phyloP scores from a whole-genome alignment of 1,139 yeast species.

The Sugiyamaella grinbergsii region DNA sequence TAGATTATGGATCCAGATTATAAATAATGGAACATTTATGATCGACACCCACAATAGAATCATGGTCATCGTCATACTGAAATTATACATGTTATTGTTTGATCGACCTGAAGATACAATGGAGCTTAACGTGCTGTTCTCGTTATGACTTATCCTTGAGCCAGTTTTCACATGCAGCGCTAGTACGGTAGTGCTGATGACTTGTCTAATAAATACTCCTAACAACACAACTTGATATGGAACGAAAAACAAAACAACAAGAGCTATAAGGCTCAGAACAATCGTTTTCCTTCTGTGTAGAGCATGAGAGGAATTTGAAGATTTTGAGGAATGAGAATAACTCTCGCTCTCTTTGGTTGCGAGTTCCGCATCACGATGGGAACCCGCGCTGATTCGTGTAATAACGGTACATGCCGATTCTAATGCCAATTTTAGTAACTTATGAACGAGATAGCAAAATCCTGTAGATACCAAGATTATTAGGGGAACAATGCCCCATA shows the following conservation, averaged over 20 bases:
- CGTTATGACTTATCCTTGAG: slow-evolving; percentile 1
- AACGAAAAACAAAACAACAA: slow-evolving; percentile 25
- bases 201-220: slow-evolving; percentile 47
- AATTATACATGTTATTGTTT: slow-evolving; percentile 25
- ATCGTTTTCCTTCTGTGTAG: not conserved
- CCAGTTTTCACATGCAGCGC: not conserved
- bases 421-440: slow-evolving; percentile 27
- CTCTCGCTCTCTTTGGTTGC: not conserved
- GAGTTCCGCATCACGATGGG: not conserved
- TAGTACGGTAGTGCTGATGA: slow-evolving; percentile 21
- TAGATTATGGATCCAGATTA: slow-evolving; percentile 43
- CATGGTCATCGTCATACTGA: slow-evolving; percentile 30
- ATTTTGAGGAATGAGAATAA: not conserved
- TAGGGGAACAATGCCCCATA: slow-evolving; percentile 57
- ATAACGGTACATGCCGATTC: slow-evolving; percentile 14
- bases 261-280: slow-evolving; percentile 1
- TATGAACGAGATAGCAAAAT: slow-evolving; percentile 44
- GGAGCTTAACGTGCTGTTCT: slow-evolving; percentile 6
- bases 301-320: not conserved
- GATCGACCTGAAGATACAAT: slow-evolving; percentile 1
- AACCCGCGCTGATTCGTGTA: slow-evolving; percentile 33
- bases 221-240: slow-evolving; percentile 41
- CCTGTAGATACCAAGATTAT: slow-evolving; percentile 55
- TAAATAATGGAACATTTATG: slow-evolving; percentile 42
- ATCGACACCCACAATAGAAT: slow-evolving; percentile 40